A percentile compares a stretch with the other conserved stretches of the same genome.
phyloP scores from a whole-genome alignment of 2,329 filamentous ascomycete species.

The Fonsecaea monophora region DNA sequence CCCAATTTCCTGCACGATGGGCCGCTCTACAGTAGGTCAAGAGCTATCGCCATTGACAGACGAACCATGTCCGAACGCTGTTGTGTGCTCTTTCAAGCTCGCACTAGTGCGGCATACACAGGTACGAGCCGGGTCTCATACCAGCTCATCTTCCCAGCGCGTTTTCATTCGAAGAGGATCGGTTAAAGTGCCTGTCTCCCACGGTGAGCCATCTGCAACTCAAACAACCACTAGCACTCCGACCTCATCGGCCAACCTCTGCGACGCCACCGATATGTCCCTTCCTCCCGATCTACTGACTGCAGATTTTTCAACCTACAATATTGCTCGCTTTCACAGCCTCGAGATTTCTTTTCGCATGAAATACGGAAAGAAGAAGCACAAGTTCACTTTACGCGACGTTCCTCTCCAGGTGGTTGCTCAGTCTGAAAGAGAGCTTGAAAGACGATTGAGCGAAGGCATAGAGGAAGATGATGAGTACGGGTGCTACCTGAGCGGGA shows the following conservation, averaged over 20 bases:
- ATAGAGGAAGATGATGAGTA: too few species aligned
- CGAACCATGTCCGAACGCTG: background rate
- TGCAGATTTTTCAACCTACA: conserved; percentile 32
- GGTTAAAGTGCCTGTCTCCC: conserved; percentile 9
- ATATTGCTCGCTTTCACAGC: conserved; percentile 25
- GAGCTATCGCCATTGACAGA: background rate
- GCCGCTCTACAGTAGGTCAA: background rate
- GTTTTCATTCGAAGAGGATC: conserved; percentile 24
- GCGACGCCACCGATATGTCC: conserved; percentile 16
- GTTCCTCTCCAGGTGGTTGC: too few species aligned
- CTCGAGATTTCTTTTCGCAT: conserved; percentile 18
- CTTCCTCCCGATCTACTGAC: conserved; percentile 8
- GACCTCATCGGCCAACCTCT: conserved; percentile 13
- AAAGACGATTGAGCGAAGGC: too few species aligned
- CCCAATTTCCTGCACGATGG: background rate
- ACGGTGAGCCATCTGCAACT: background rate
- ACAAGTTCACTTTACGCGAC: conserved; percentile 3
- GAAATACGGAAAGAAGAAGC: conserved; percentile 15
- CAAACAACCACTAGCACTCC: background rate
- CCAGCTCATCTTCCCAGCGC: background rate
- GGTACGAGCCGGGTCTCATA: conserved; percentile 23
- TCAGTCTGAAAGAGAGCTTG: too few species aligned
- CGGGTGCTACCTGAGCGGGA: too few species aligned
- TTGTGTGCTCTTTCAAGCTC: conserved; percentile 18
- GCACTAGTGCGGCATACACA: conserved; percentile 23